Base-by-base conservation (phyloP, 2,329 filamentous ascomycete species). In the Aspergillus vadensis region DNA sequence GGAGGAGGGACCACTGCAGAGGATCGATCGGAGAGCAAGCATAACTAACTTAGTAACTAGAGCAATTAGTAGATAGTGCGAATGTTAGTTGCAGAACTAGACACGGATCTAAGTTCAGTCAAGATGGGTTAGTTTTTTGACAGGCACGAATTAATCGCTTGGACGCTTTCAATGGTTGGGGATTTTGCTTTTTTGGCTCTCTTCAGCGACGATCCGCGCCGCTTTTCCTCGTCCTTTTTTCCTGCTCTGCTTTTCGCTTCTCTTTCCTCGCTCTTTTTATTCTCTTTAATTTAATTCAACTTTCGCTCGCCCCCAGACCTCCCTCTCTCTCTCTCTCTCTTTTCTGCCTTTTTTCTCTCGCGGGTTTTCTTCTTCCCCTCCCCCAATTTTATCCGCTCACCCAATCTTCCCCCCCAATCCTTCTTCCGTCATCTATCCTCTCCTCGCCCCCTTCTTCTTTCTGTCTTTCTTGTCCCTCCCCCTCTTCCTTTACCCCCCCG, bases 101-200 rank as follows among this genome's bases (percentile, higher is more conserved):
- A 15, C 5, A 49, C 5, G 44, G 6, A 25, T n/a, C 14, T 30
- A 36, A 36, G 32, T 36, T 36, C 32, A 36, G 32, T 36, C 32
- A 36, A 5, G 32, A 36, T 36, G 32, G 32, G 5, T 14, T 36
- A 36, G 32, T 36, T 36, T 14, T 36, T 15, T 36, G 32, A 36
- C 32, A 36, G 32, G 32, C 32, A 36, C 32, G 32, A 36, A 36
- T 36, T 36, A 36, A 36, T 36, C 32, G 32, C 27, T 36, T 36
- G 12, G 32, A 12, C 32, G 12, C 12, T 14, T 5, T 15, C 32
- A 44, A 44, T 49, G 21, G 44, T 30, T 43, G 39, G 44, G 21
- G 44, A 23, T 44, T 44, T 44, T 44, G 44, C 21, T 25, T 49
- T 49, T 50, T 50, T n/a, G 47, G 47, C 47, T 50, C 30, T 30